Base-by-base conservation (phyloP, 371 early-diverging fungal species). In the Mortierella sp. region DNA sequence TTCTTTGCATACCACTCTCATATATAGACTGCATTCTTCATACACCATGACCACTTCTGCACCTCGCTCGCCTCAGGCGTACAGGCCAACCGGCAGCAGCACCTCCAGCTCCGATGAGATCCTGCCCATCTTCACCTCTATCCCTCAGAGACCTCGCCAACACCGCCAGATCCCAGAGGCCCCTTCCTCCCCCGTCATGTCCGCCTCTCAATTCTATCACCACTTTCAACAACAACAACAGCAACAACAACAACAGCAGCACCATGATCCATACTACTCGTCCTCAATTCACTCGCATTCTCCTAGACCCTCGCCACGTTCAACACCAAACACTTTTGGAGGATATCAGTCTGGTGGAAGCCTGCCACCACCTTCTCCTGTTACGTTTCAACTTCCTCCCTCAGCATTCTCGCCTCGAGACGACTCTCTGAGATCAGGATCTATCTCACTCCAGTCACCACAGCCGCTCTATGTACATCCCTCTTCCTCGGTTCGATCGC, bases 51-150 rank as follows among this genome's bases (percentile, higher is more conserved):
- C 60, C 3, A 27, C 58, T 16, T 14, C 62, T 34, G 64, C 59
- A 24, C 48, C 46, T 48, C 74, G 74, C 10, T 67, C 74, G 19
- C 74, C 74, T 30, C 74, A 73, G 24, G 28, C 50, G 2, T 73
- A 26, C 58, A 64, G 50, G 38, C 46, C 54, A 4, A 50, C 34
- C 13, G 57, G 34, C 10, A 34, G 60, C 10, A 34, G 60, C 43
- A 14, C 56, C 8, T 34, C 60, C 12, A 64, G 43, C 52, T 74
- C 76, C 14, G 76, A 76, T 34, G 76, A 76, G 41, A 69, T 76
- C 26, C 5, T 43, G 21, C 52, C 12, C 27, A 45, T 23, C 63
- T 50, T 8, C 48, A 51, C 58, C 10, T 26, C 28, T 23, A 53
- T 61, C 45, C 76, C 76, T 23, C 76, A 65, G 46, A 31, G 76